Conservation (phyloP, 2,329 filamentous ascomycete genomes). For the Botrytis byssoidea region DNA sequence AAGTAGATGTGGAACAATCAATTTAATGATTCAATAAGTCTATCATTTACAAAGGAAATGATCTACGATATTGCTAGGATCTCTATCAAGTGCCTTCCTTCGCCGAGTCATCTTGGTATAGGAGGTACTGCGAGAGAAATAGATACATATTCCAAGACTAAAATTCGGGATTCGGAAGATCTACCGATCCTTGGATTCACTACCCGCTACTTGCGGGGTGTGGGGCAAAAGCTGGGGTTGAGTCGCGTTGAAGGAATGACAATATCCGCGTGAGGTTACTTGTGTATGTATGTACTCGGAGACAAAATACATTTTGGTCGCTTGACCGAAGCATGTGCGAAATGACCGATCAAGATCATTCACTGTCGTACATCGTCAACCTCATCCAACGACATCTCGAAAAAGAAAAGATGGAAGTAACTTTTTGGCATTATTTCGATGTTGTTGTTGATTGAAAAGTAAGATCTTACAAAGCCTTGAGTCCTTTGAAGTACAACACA, state of each 20-base stretch:
- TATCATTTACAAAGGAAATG: not conserved
- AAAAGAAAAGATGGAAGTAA: not conserved
- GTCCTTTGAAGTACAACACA: not conserved
- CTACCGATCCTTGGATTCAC: conserved; percentile 10
- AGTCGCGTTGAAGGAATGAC: conserved; percentile 14
- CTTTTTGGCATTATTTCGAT: not conserved
- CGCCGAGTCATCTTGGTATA: not conserved
- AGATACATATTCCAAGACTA: not conserved
- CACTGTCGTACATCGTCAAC: not conserved
- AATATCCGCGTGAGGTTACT: conserved; percentile 23
- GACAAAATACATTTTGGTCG: conserved; percentile 10
- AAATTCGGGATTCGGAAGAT: conserved; percentile 19
- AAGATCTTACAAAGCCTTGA: not conserved
- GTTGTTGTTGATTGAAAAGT: not conserved
- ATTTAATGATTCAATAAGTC: conserved; percentile 8
- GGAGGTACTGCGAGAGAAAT: not conserved
- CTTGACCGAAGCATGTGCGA: conserved; percentile 23
- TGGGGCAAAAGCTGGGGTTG: conserved; percentile 1
- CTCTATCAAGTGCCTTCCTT: conserved; percentile 4
- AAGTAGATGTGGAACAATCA: conserved; percentile 1
- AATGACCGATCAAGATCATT: conserved; percentile 10
- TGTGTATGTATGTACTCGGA: conserved; percentile 18
- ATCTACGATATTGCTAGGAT: conserved; percentile 10
- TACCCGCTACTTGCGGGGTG: conserved; percentile 18
- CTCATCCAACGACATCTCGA: conserved; percentile 2